Evolutionary conservation across 192 early-diverging fungal genomes (phyloP), one percentile per base, ranked within the genome.

Genomic region (Coemansia pectinata): DNA sequence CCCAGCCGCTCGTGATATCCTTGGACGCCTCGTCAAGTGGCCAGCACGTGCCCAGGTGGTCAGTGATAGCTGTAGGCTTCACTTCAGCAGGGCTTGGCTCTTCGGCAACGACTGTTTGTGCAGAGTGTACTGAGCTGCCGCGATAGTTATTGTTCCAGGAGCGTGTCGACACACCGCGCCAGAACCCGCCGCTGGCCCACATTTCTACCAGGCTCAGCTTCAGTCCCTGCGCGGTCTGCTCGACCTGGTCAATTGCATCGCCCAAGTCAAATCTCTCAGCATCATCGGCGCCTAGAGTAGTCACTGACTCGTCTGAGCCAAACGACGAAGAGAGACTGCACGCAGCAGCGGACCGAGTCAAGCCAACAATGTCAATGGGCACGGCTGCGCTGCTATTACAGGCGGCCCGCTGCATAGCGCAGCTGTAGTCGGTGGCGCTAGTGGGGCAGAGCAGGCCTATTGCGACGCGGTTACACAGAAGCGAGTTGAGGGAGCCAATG

Each of bases 21-120:
- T 44, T 33, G 14, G 62, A 19, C 44, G 55, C 58, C 6, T 59
- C 79, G 52, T 60, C 67, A 41, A 81, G 67, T 62, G 79, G 70
- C 79, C 79, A 82, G 79, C 79, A 82, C 29, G 76, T 63, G 68
- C 79, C 74, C 68, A 65, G 25, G 42, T 57, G 67, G 33, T 82
- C 79, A 15, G 79, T 15, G 11, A 74, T 38, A 0, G 69, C 57
- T 12, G 29, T 17, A 1, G 62, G 59, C 11, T 34, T 40, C 14
- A 11, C 29, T n/a, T 57, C 38, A 21, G 23, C 34, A 2, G 50
- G 33, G 3, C 60, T 21, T n/a, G 42, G 40, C 10, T 50, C 27
- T 6, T 42, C 52, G 15, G 25, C 27, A 41, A 42, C 60, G 0
- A 44, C 65, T 5, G 79, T 81, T 65, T 50, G 41, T 23, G 61